Conservation (phyloP, 768 basidiomycete genomes). For the Suillus cothurnatus region DNA sequence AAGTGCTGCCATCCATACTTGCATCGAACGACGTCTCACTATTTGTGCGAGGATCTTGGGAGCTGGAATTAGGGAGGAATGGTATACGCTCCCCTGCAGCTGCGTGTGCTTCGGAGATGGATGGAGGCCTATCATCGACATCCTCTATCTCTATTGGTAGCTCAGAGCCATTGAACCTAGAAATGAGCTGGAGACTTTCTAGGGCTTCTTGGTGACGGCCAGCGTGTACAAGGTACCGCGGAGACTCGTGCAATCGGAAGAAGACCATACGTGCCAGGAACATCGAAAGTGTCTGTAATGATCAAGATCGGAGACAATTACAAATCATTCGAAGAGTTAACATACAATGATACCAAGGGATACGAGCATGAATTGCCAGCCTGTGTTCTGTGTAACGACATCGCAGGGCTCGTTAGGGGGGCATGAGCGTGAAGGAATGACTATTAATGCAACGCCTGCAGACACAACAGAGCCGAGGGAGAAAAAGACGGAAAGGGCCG, state of each 20-base stretch:
- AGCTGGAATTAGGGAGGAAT: slow-evolving; percentile 21
- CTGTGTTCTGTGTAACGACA: slow-evolving; percentile 68
- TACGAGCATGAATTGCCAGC: slow-evolving; percentile 87
- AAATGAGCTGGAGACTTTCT: slow-evolving; percentile 81
- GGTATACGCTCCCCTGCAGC: slow-evolving; percentile 30
- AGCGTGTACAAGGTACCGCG: slow-evolving; percentile 88
- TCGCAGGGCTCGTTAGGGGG: slow-evolving; percentile 57
- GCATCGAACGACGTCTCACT: slow-evolving; percentile 15
- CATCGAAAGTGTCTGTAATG: slow-evolving; percentile 78
- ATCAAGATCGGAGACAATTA: slow-evolving; percentile 5
- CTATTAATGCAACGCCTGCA: slow-evolving; percentile 74
- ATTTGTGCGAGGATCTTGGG: slow-evolving; percentile 16
- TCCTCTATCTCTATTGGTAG: slow-evolving; percentile 70
- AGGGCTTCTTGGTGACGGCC: slow-evolving; percentile 85
- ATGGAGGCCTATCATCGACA: slow-evolving; percentile 50
- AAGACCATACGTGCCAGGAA: slow-evolving; percentile 85
- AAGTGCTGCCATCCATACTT: slow-evolving; percentile 30
- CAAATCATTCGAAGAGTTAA: slow-evolving; percentile 21
- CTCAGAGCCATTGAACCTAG: slow-evolving; percentile 80
- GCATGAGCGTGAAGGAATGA: slow-evolving; percentile 80
- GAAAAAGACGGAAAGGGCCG: slow-evolving; percentile 93
- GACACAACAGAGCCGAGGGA: slow-evolving; percentile 88
- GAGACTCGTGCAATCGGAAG: slow-evolving; percentile 93
- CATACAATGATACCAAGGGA: slow-evolving; percentile 82
- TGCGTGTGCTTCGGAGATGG: slow-evolving; percentile 19